Evolutionary conservation across 805 yeast genomes (phyloP).

Genomic region (Dipodascus geniculatus): DNA sequence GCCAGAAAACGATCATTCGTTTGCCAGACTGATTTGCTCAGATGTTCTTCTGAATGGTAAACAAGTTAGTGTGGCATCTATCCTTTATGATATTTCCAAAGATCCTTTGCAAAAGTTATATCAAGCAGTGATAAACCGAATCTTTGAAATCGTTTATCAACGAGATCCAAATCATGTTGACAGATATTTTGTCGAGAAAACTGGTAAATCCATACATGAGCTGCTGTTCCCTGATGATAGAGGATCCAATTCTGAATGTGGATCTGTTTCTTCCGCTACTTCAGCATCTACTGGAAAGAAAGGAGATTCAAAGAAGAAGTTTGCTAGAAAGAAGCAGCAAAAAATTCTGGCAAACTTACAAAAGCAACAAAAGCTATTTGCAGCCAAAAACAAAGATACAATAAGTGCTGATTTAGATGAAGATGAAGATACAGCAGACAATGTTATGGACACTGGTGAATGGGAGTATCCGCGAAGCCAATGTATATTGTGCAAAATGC

Average conservation of each 20-base stretch:
- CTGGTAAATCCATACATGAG: background rate
- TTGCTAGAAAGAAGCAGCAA: slow-evolving; percentile 59
- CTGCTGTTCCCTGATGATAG: slow-evolving; percentile 27
- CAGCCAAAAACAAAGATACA: slow-evolving; percentile 33
- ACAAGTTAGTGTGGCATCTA: background rate
- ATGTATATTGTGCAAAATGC: slow-evolving; percentile 76
- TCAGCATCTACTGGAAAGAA: slow-evolving; percentile 33
- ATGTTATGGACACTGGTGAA: slow-evolving; percentile 10
- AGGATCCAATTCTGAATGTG: slow-evolving; percentile 52
- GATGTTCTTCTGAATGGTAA: background rate
- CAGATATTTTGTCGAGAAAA: background rate
- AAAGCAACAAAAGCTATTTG: slow-evolving; percentile 67
- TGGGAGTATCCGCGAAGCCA: slow-evolving; percentile 67
- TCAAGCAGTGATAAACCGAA: background rate
- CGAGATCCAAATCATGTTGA: background rate
- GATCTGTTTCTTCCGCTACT: slow-evolving; percentile 37
- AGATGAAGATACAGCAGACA: slow-evolving; percentile 18
- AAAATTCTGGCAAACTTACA: slow-evolving; percentile 69
- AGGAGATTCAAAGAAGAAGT: slow-evolving; percentile 18
- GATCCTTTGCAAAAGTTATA: background rate
- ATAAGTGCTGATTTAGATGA: slow-evolving; percentile 14
- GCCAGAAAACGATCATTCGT: background rate
- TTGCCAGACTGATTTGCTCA: slow-evolving; percentile 8
- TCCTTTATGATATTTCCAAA: background rate
- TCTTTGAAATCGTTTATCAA: background rate